Percentiles rank a stretch among this genome's conserved stretches.
Conservation (phyloP, 768 basidiomycete genomes). For the Bullera alba region DNA sequence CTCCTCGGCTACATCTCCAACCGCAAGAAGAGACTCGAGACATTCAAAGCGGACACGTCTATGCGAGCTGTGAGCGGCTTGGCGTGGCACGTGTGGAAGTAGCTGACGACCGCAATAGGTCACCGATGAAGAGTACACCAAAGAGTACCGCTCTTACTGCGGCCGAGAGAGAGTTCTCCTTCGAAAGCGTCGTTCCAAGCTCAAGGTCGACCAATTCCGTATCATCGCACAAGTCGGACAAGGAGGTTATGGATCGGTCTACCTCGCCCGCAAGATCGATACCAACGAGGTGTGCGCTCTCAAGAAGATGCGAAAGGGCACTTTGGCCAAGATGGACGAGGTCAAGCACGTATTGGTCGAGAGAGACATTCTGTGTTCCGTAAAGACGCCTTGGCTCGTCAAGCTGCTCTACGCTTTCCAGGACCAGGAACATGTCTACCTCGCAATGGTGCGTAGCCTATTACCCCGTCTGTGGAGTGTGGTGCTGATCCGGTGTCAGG, state of each 20-base stretch:
- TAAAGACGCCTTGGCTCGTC: slow-evolving; percentile 96
- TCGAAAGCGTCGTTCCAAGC: slow-evolving; percentile 84
- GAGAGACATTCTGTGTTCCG: slow-evolving; percentile 92
- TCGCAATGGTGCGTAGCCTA: slow-evolving; percentile 64
- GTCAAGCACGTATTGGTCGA: slow-evolving; percentile 97
- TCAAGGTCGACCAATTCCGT: slow-evolving; percentile 90
- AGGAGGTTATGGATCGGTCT: slow-evolving; percentile 97
- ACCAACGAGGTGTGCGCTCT: slow-evolving; percentile 93
- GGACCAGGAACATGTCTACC: slow-evolving; percentile 79
- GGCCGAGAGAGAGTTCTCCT: slow-evolving; percentile 88
- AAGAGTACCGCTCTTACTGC: slow-evolving; percentile 86
- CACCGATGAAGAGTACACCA: slow-evolving; percentile 44
- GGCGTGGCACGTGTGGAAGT: background rate
- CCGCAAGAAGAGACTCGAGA: slow-evolving; percentile 73
- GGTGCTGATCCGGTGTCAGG: slow-evolving; percentile 45
- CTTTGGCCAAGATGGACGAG: slow-evolving; percentile 97
- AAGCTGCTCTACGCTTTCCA: slow-evolving; percentile 93
- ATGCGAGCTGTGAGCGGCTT: slow-evolving; percentile 53
- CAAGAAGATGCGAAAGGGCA: slow-evolving; percentile 94
- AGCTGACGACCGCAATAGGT: slow-evolving; percentile 17
- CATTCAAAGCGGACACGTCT: slow-evolving; percentile 75
- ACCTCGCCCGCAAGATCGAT: slow-evolving; percentile 87
- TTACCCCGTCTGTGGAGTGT: background rate
- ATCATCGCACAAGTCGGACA: slow-evolving; percentile 98
- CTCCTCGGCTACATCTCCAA: slow-evolving; percentile 78